Percentiles rank a stretch among this genome's conserved stretches.
phyloP scores from a whole-genome alignment of 352 stramenopile species.

The Globisporangium megalacanthum region DNA sequence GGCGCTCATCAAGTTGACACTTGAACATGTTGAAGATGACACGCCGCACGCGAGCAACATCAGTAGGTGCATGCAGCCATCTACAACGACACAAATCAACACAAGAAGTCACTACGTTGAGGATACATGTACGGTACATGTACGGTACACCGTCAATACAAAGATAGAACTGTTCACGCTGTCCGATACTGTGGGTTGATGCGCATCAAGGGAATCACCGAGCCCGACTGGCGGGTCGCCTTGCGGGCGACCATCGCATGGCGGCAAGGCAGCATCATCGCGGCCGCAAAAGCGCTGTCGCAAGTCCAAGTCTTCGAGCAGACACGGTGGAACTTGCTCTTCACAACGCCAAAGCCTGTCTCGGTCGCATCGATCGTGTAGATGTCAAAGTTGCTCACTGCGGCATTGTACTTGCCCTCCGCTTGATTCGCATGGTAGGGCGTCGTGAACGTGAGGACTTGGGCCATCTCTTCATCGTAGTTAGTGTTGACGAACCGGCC shows the following conservation, averaged over 20 bases:
- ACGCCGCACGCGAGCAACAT: too few relatives aligned
- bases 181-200: too few relatives aligned
- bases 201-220: too few relatives aligned
- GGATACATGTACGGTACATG: neutral
- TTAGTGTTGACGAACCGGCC: neutral
- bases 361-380: neutral
- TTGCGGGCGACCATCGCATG: too few relatives aligned
- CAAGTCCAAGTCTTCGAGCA: conserved; percentile 5
- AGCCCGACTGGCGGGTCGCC: too few relatives aligned
- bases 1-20: too few relatives aligned
- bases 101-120: too few relatives aligned
- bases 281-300: neutral
- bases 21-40: too few relatives aligned
- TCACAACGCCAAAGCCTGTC: neutral
- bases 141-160: neutral
- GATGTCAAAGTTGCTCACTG: too few relatives aligned
- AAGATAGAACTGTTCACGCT: too few relatives aligned
- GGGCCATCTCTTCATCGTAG: conserved; percentile 18
- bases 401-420: neutral
- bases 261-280: too few relatives aligned
- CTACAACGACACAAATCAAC: neutral
- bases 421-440: conserved; percentile 17
- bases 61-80: too few relatives aligned
- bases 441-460: conserved; percentile 13
- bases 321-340: neutral